phyloP scores from a whole-genome alignment of 352 stramenopile genomes.

The Phytophthora foliorum region DNA sequence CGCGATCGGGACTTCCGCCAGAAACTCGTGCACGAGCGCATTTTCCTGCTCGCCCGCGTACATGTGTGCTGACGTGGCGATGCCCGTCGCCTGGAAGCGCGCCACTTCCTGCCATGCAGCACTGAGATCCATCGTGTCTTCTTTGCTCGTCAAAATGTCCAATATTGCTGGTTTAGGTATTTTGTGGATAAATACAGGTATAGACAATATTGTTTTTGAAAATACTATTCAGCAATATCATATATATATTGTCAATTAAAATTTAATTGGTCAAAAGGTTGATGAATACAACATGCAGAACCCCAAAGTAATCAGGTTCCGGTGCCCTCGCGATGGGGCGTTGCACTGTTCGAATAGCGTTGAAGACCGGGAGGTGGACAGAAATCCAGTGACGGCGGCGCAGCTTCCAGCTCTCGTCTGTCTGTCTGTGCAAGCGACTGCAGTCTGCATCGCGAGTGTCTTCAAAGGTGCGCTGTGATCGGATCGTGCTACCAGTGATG shows the following conservation, averaged over 20 bases:
- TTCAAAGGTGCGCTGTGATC: neutral
- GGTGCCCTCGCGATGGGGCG: neutral
- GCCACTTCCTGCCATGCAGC: constrained; percentile 61
- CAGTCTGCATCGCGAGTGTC: neutral
- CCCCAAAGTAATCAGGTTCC: neutral
- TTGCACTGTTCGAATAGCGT: constrained; percentile 21
- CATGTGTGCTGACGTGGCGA: constrained; percentile 61
- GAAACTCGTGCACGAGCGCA: constrained; percentile 67
- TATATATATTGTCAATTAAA: too few species aligned
- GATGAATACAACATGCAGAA: too few species aligned
- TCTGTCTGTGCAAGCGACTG: constrained; percentile 3
- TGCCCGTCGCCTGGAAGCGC: constrained; percentile 73
- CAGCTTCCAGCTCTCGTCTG: constrained; percentile 7
- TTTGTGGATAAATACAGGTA: too few species aligned
- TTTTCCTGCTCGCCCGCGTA: constrained; percentile 55
- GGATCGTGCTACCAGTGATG: neutral
- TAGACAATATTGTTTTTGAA: too few species aligned
- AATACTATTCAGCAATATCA: too few species aligned
- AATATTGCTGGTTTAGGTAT: neutral
- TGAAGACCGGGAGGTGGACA: constrained; percentile 34
- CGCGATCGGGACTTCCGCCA: constrained; percentile 70
- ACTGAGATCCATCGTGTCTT: constrained; percentile 48
- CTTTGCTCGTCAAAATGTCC: neutral
- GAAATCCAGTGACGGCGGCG: constrained; percentile 34
- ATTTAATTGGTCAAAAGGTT: too few species aligned